Base-by-base conservation (phyloP, 257 asterid species). In the Haberlea rhodopensis region DNA sequence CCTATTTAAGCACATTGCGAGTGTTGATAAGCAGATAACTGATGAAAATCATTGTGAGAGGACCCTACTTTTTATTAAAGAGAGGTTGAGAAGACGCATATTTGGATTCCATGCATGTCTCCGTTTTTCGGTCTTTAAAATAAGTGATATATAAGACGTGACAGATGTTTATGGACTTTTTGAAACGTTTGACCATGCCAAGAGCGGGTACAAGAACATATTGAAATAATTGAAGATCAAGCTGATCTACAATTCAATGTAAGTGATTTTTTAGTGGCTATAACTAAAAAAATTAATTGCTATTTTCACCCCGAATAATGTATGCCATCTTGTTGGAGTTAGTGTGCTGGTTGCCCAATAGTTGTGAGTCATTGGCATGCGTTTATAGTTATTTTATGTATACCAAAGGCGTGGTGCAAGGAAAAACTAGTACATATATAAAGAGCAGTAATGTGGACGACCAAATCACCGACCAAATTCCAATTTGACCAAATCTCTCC, bases 31-130 rank as follows among this genome's bases (percentile, higher is more conserved):
- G 81, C 94, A 82, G 75, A 79, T 88, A 66, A 79, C 87, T 37
- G 98, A 91, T 88, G 98, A 91, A 71, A 91, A 83, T 83, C 84
- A 86, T 53, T 95, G 96, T 34, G 98, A 86, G 79, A 86, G 95
- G 72, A 91, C 95, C 73, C 76, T 91, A 58, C 71, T 76, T 74
- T 88, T 91, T 69, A 88, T 91, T 58, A 84, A 76, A 74, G 98
- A 91, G 72, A 91, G 86, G 91, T 96, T 91, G 62, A 66, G 84
- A 55, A 62, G 63, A 60, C 34, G 23, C 11, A n/a, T 51, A 51
- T 25, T 49, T 13, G 53, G 57, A 52, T 72, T 75, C 54, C 34
- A 53, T 61, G 64, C 43, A 19, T 34, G 15, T 54, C 60, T 49
- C 40, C 18, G 31, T 52, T 13, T 22, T 48, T 54, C 60, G 60